These are phyloP conservation scores for Populus tomentosa DNA, from an alignment of 441 rosid species.

Conservation along the genomic window DNA sequence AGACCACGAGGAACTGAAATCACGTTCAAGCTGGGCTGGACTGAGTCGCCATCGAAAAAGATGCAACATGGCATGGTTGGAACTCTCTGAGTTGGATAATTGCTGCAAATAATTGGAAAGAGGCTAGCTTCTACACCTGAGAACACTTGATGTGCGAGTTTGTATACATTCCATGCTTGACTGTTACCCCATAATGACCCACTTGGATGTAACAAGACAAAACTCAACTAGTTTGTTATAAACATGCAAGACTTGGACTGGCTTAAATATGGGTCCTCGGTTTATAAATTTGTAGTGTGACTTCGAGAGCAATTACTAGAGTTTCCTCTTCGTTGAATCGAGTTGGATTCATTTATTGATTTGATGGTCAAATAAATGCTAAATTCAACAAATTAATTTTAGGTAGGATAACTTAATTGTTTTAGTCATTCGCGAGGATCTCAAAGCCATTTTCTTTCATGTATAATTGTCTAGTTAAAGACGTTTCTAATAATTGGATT, in stretches of 20 bases:
- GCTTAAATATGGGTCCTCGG: not conserved
- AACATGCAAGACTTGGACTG: not conserved
- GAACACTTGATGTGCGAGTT: not conserved
- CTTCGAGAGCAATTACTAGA: not conserved
- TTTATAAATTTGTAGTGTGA: not conserved
- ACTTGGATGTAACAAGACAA: not conserved
- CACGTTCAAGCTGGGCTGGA: constrained; percentile 2
- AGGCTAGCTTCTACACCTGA: not conserved
- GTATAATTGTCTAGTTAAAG: too few relatives aligned
- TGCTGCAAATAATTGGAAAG: not conserved
- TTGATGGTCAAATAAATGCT: too few relatives aligned
- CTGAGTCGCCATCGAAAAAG: not conserved
- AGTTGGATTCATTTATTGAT: not conserved
- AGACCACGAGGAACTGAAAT: not conserved
- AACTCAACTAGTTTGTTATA: not conserved
- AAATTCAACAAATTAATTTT: too few relatives aligned
- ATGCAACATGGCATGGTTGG: not conserved
- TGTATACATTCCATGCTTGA: not conserved
- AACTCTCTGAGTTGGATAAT: not conserved
- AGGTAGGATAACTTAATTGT: too few relatives aligned
- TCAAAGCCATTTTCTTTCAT: too few relatives aligned
- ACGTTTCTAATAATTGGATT: too few relatives aligned
- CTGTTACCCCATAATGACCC: not conserved
- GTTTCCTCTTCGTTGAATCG: not conserved
- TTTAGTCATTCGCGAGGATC: too few relatives aligned